Conservation (phyloP, 352 stramenopile genomes). For the Phytophthora crassamura region DNA sequence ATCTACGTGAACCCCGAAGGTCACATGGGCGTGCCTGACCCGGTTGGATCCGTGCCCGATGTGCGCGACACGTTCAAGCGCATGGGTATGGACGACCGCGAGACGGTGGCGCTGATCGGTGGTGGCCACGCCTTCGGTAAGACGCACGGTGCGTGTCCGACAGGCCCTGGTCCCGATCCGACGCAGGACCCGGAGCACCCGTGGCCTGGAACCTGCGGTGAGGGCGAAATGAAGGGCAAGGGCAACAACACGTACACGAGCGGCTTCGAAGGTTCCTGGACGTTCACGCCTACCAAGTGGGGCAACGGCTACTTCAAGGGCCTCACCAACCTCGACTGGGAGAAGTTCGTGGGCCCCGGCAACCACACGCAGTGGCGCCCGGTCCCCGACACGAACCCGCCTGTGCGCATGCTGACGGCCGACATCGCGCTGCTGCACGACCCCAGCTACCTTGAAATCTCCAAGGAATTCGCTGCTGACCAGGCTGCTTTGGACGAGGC, state of each 20-base stretch:
- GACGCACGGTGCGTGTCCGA: constrained; percentile 84
- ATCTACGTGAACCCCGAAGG: constrained; percentile 82
- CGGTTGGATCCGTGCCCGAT: constrained; percentile 91
- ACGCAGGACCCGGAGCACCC: constrained; percentile 58
- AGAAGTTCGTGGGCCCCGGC: constrained; percentile 71
- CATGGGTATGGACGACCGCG: constrained; percentile 93
- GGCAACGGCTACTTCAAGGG: constrained; percentile 94
- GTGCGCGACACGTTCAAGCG: constrained; percentile 93
- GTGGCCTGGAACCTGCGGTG: constrained; percentile 61
- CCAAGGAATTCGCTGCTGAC: constrained; percentile 69
- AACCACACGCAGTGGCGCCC: constrained; percentile 79
- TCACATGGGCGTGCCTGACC: constrained; percentile 72
- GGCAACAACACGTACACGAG: constrained; percentile 78
- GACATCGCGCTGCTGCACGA: constrained; percentile 83
- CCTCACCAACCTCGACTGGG: constrained; percentile 89
- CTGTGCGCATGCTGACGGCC: constrained; percentile 87
- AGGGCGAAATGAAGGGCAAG: constrained; percentile 52
- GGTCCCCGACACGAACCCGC: constrained; percentile 52
- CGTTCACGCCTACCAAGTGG: constrained; percentile 88
- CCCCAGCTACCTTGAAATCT: constrained; percentile 72
- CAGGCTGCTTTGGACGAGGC: constrained; percentile 61
- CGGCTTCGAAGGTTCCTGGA: constrained; percentile 91
- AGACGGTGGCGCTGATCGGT: constrained; percentile 94
- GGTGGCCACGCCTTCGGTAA: constrained; percentile 93
- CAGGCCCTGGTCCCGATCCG: constrained; percentile 50